A percentile compares a stretch with the other conserved stretches of the same genome.
phyloP scores from a whole-genome alignment of 148 eudicot genomes.

The Bassia scoparia region DNA sequence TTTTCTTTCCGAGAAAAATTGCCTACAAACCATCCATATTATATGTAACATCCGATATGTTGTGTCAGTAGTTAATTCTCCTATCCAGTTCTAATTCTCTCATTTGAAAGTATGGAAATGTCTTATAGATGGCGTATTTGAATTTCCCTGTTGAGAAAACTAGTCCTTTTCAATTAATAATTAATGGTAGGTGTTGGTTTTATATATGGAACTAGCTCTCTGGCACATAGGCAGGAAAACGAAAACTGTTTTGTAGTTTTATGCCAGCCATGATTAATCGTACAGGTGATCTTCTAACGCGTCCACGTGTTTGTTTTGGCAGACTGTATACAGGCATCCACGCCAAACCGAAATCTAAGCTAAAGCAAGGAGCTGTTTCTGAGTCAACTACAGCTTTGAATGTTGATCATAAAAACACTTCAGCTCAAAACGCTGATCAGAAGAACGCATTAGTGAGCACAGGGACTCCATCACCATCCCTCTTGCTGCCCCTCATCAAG shows the following conservation, averaged over 20 bases:
- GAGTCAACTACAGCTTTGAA: slow-evolving; percentile 74
- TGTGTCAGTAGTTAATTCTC: neutral
- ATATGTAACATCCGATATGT: too few species aligned
- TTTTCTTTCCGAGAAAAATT: neutral
- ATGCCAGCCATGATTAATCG: neutral
- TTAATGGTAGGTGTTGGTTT: too few species aligned
- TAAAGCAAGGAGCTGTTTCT: slow-evolving; percentile 66
- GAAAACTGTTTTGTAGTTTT: neutral
- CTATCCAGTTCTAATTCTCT: too few species aligned
- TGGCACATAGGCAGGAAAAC: neutral
- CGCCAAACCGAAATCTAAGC: slow-evolving; percentile 76
- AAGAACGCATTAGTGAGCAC: slow-evolving; percentile 35
- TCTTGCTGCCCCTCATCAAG: slow-evolving; percentile 19
- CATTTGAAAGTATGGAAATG: too few species aligned
- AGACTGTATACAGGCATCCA: slow-evolving; percentile 94
- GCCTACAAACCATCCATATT: too few species aligned
- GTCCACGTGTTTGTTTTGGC: slow-evolving; percentile 3
- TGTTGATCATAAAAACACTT: slow-evolving; percentile 58
- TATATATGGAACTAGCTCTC: too few species aligned
- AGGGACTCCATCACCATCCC: slow-evolving; percentile 27
- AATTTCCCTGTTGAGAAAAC: too few species aligned
- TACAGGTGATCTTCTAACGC: neutral
- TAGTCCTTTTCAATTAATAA: too few species aligned
- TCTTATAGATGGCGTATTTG: too few species aligned
- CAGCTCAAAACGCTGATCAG: slow-evolving; percentile 45